These are phyloP conservation scores for Elaeagnus macrophylla DNA, from an alignment of 306 rosid species.

Conservation along the genomic window DNA sequence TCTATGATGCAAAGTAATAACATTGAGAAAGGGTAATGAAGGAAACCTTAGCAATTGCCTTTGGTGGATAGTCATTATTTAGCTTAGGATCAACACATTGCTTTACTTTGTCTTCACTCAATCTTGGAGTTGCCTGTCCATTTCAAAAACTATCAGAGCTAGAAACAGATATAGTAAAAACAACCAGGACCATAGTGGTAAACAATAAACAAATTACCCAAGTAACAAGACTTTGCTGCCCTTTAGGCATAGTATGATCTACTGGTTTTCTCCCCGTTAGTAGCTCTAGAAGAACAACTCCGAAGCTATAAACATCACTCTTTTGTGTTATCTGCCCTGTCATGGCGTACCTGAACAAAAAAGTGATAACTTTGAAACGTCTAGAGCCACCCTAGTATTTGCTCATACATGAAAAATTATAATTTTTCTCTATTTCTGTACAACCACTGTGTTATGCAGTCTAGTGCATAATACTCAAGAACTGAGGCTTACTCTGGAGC, in stretches of 20 bases:
- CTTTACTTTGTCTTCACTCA: slow-evolving; percentile 96
- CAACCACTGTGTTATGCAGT: too few species aligned
- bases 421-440: too few species aligned
- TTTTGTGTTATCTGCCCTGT: slow-evolving; percentile 96
- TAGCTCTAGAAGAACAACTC: slow-evolving; percentile 93
- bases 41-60: slow-evolving; percentile 89
- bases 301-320: slow-evolving; percentile 95
- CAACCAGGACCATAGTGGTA: background rate
- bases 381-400: background rate
- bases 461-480: background rate
- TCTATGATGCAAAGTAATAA: background rate
- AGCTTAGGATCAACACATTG: slow-evolving; percentile 98
- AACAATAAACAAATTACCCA: slow-evolving; percentile 51
- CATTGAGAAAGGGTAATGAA: background rate
- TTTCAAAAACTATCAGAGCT: background rate
- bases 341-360: slow-evolving; percentile 73
- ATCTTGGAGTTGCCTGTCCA: slow-evolving; percentile 88
- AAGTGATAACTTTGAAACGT: background rate
- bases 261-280: slow-evolving; percentile 97
- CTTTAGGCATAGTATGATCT: slow-evolving; percentile 98
- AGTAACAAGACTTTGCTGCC: slow-evolving; percentile 99
- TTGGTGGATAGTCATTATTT: slow-evolving; percentile 83
- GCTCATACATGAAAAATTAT: too few species aligned
- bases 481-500: slow-evolving; percentile 80
- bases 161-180: slow-evolving; percentile 2